A percentile compares a stretch with the other conserved stretches of the same genome.
Conservation (phyloP, 805 yeast species). For the Dipodascus albidus region DNA sequence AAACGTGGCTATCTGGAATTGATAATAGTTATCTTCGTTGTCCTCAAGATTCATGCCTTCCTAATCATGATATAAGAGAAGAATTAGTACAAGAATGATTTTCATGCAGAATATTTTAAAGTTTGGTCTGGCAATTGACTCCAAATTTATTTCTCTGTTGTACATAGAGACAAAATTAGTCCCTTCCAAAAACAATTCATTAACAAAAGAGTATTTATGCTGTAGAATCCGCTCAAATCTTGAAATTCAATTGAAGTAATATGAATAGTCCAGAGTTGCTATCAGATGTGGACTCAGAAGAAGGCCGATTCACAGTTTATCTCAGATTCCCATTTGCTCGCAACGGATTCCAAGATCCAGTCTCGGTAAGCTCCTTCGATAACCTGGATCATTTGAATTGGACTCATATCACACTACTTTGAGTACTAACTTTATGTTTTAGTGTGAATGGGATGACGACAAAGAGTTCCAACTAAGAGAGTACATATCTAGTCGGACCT, state of each 20-base stretch:
- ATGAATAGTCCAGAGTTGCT: background rate
- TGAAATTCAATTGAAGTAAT: background rate
- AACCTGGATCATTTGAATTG: no score
- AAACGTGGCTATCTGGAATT: background rate
- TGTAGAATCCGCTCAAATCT: no score
- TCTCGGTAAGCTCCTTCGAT: constrained; percentile 15
- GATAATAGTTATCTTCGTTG: background rate
- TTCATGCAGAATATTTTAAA: no score
- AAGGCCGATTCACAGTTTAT: constrained; percentile 25
- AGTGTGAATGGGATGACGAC: constrained; percentile 22
- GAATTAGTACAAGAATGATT: no score
- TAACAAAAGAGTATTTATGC: no score
- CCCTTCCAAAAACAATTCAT: no score
- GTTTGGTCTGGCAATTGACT: background rate
- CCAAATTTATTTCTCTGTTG: background rate
- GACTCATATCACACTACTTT: background rate
- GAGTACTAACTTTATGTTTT: background rate
- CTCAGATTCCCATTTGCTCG: constrained; percentile 34
- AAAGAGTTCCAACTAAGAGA: constrained; percentile 27
- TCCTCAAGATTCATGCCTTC: constrained; percentile 2
- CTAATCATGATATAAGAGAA: no score
- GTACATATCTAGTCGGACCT: constrained; percentile 22
- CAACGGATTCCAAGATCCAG: constrained; percentile 32
- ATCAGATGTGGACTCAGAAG: background rate
- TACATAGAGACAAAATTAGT: no score